Base-by-base conservation (phyloP, 345 rosid species). In the Brassica nigra region DNA sequence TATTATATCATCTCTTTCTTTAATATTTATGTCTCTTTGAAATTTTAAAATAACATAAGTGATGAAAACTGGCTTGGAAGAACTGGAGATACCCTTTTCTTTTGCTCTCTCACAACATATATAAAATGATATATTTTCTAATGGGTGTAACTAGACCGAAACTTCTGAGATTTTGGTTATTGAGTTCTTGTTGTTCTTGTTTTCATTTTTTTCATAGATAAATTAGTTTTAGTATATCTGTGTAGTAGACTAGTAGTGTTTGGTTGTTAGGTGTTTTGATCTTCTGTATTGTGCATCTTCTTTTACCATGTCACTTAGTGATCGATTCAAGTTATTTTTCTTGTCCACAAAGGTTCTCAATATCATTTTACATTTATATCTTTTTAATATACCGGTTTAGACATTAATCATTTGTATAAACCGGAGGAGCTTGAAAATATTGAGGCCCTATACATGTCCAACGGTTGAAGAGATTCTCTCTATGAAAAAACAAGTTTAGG, bases 1-100 rank as follows among this genome's bases (percentile, higher is more conserved):
- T 66, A 62, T 72, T 59, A 49, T 81, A 37, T 58, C 33, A 66
- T 44, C 78, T 55, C 54, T 68, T 44, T 42, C 44, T 58, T 78
- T 47, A 31, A 33, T 66, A 42, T 66, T 12, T 62, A 57, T 66
- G 68, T 14, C 34, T 52, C 66, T 59, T 68, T 63, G 30, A 62
- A 4, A 37, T 62, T 80, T 31, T 3, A 6, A 28, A 36, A 27
- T n/a, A 9, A 4, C 15, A 0, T 8, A 23, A 65, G 8, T 36
- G 15, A 65, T 65, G 52, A 37, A 36, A 66, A 18, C 30, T 66
- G 4, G 30, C 30, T 18, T 37, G 70, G 8, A 66, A 66, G 52
- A 36, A 18, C 30, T 30, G 1, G 15, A 66, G 8, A 37, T 8
- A 66, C 27, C 59, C 1, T 58, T 66, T 78, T 33, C 23, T 30